Evolutionary conservation across 2,329 filamentous ascomycete species (phyloP), one percentile per base, ranked within the genome.

Genomic region (Aspergillus hiratsukae): DNA sequence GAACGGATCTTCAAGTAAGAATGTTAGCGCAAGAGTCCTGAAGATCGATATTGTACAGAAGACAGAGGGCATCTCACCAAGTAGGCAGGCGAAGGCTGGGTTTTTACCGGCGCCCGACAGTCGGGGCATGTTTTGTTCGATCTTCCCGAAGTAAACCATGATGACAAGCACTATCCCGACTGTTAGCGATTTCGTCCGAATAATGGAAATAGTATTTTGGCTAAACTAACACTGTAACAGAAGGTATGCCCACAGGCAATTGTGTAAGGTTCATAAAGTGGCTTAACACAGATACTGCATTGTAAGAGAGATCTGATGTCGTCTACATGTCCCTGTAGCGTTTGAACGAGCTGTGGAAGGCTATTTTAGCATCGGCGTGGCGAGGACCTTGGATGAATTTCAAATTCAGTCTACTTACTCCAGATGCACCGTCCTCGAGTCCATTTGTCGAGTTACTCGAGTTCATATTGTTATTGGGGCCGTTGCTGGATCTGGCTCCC

Each of bases 171-270:
- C 82, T 84, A 69, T 28, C 23, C 21, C 60, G 25, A 57, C 43
- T 10, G 48, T 68, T 67, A 65, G 72, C 67, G 5, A 14, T 23
- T 43, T 62, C 50, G 35, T 28, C 10, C 23, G 4, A 41, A 46
- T 23, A 17, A 48, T 3, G n/a, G 31, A 40, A 28, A 19, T 40
- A 25, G 14, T 21, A 11, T 35, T n/a, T 8, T 51, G 29, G 49
- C 41, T 25, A 48, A 8, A 72, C 80, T 70, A 61, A 84, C 82
- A 48, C 81, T 83, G 68, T 89, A 89, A 74, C 87, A 89, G 71
- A 87, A 89, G 6, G 86, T 88, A 69, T 89, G 87, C 3, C 87
- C 87, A 64, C 87, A 89, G 6, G 78, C 78, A 52, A 88, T 79
- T 19, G 83, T 86, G 72, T 84, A 89, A 1, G 87, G 87, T 70